A percentile compares a stretch with the other conserved stretches of the same genome.
phyloP scores from a whole-genome alignment of 176 grass and related monocot genomes.

The Avena eriantha region DNA sequence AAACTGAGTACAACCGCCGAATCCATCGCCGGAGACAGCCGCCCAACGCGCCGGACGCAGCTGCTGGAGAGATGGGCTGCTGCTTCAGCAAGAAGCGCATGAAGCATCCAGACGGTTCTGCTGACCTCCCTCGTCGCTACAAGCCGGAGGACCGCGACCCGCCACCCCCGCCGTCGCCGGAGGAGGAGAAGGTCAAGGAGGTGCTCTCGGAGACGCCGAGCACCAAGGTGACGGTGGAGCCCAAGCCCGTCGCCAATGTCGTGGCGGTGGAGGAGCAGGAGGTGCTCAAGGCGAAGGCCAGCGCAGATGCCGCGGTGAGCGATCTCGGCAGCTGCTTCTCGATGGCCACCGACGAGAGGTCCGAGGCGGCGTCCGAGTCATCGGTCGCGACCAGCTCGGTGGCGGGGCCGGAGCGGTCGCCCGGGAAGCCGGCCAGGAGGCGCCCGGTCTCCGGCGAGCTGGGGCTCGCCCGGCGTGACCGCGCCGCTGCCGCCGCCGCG shows the following conservation, averaged over 20 bases:
- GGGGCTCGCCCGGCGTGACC: constrained; percentile 34
- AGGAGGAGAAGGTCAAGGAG: constrained; percentile 95
- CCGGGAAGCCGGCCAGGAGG: constrained; percentile 49
- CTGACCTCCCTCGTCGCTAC: neutral
- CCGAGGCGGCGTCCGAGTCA: constrained; percentile 52
- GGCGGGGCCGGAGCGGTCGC: constrained; percentile 47
- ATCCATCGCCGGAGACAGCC: constrained; percentile 1
- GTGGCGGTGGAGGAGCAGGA: constrained; percentile 41
- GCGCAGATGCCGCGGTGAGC: constrained; percentile 43
- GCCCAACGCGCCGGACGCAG: constrained; percentile 6
- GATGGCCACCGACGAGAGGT: constrained; percentile 48
- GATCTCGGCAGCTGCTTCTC: constrained; percentile 58
- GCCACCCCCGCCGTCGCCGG: constrained; percentile 54
- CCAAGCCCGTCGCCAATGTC: constrained; percentile 36
- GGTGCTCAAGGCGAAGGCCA: constrained; percentile 26
- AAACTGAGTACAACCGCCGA: neutral
- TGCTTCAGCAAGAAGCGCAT: constrained; percentile 70
- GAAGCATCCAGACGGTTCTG: neutral
- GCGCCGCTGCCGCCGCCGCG: constrained; percentile 27
- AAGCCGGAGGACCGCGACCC: constrained; percentile 46
- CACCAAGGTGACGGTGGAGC: constrained; percentile 25
- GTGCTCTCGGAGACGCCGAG: constrained; percentile 80
- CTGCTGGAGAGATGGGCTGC: constrained; percentile 54
- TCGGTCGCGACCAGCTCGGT: constrained; percentile 51
- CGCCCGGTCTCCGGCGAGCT: constrained; percentile 74